Percentiles rank a stretch among this genome's conserved stretches.
Evolutionary conservation across 2,329 filamentous ascomycete species (phyloP).

Genomic region (Clonostachys rosea): DNA sequence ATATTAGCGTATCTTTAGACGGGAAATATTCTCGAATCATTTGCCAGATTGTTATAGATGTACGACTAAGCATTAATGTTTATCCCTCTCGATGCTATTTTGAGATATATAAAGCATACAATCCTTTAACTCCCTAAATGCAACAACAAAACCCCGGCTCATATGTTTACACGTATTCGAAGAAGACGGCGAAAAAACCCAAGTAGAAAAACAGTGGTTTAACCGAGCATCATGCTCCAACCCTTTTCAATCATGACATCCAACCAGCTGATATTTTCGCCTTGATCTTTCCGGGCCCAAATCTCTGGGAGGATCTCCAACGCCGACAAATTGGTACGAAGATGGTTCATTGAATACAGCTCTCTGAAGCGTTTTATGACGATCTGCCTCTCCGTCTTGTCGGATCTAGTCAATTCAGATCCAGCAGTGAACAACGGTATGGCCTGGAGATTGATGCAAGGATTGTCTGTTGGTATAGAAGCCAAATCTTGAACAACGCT

Average conservation of each 20-base stretch:
- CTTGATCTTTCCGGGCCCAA: neutral
- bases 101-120: too few relatives aligned
- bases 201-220: neutral
- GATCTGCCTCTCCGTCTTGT: neutral
- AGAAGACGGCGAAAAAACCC: too few relatives aligned
- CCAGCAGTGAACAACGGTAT: neutral
- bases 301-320: neutral
- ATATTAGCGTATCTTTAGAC: too few relatives aligned
- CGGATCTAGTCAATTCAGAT: neutral
- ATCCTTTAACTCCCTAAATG: too few relatives aligned
- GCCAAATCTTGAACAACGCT: neutral
- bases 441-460: neutral
- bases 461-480: neutral
- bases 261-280: neutral
- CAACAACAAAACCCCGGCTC: too few relatives aligned
- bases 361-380: neutral
- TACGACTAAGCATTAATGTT: too few relatives aligned
- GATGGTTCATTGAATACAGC: neutral
- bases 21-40: too few relatives aligned
- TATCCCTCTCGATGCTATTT: too few relatives aligned
- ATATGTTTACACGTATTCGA: too few relatives aligned
- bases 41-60: too few relatives aligned
- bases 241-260: neutral
- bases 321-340: neutral
- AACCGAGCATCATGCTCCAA: neutral